Evolutionary conservation across 805 yeast genomes (phyloP).

Genomic region (Candida tallmaniae): DNA sequence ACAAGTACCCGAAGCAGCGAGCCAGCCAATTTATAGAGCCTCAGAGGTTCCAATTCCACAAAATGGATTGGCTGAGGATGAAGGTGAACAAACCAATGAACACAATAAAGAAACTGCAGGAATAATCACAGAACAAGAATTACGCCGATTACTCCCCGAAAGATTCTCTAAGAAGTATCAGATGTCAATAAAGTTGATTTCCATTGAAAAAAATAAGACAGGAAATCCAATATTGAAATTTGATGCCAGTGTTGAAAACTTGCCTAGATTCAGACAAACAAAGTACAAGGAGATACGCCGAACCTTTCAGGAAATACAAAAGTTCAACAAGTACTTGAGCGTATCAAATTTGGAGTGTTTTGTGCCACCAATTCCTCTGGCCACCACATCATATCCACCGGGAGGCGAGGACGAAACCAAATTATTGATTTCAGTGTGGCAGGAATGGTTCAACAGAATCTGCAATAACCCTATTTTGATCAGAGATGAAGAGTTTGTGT

Average conservation of each 20-base stretch:
- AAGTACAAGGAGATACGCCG: constrained; percentile 72
- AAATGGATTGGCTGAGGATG: too few relatives aligned
- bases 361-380: constrained; percentile 80
- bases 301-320: constrained; percentile 70
- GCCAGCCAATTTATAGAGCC: background rate
- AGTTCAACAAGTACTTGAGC: constrained; percentile 71
- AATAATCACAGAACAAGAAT: constrained; percentile 29
- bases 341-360: constrained; percentile 87
- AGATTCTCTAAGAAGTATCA: constrained; percentile 39
- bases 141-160: constrained; percentile 48
- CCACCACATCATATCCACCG: constrained; percentile 74
- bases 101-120: background rate
- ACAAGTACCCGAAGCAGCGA: constrained; percentile 3
- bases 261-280: constrained; percentile 72
- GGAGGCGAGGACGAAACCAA: constrained; percentile 76
- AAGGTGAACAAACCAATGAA: background rate
- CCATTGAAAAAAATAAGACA: constrained; percentile 65
- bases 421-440: constrained; percentile 56
- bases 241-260: constrained; percentile 47
- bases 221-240: constrained; percentile 80
- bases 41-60: too few relatives aligned
- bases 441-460: constrained; percentile 81
- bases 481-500: constrained; percentile 82
- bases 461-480: constrained; percentile 72
- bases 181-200: constrained; percentile 54